Base-by-base conservation (phyloP, 1,139 yeast species). In the Scheffersomyces quercinus region DNA sequence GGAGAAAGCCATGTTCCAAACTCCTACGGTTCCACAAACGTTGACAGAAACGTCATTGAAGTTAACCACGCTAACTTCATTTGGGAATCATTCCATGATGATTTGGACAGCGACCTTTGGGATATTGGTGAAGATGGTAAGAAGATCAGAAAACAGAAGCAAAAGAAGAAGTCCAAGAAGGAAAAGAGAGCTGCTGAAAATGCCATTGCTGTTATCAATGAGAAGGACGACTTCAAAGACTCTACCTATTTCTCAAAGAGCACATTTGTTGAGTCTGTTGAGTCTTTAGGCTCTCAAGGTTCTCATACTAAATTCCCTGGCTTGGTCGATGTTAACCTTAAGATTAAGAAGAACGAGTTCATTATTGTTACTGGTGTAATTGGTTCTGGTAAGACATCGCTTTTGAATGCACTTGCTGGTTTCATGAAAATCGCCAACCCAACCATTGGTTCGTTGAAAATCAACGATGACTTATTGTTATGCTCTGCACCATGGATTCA, bases 401-500 rank as follows among this genome's bases (percentile, higher is more conserved):
- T 70, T 33, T 60, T 70, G 46, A 60, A 59, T 46, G 75, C 75
- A 11, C 54, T 70, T 39, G 59, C 71, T 20, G 75, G 76, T 2
- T 60, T 60, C 47, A 68, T 70, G 75, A 64, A 60, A 43, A 50
- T 68, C 44, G 50, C 52, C 34, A 61, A 59, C 42, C 64, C 62
- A 1, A 45, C 47, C 5, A 38, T 45, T 2, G 76, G 74, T 26
- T 42, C 50, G 5, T 48, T 70, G 39, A 52, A 47, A 6, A 55
- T 68, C 12, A 55, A 62, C 42, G 65, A 64, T 24, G 65, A 61
- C 28, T 51, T 63, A 32, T 54, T 70, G 34, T 57, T 68, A 35
- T 68, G 76, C 45, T 58, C 68, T 10, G 52, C 60, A 10, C 75
- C 76, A 14, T 73, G 78, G 78, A 70, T 73, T 42, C 77, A 73